Evolutionary conservation across 176 grass and related monocot species (phyloP), one percentile per base, ranked within the genome.

Genomic region (Triticum turgidum): DNA sequence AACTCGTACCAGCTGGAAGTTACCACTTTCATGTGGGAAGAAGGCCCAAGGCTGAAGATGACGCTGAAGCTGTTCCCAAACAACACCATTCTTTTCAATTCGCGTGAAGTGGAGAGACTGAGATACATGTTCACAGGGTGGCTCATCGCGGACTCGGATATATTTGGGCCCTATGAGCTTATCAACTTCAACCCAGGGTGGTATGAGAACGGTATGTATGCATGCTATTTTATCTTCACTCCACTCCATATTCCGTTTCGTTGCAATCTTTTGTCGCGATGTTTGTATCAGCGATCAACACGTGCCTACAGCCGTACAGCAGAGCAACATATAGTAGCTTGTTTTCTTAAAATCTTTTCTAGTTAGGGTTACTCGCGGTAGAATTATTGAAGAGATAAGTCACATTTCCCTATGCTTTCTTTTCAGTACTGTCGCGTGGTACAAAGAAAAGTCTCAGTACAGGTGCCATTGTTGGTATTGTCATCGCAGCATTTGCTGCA

Each of bases 81-180:
- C 56, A 84, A 25, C 35, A 81, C 15, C 14, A 7, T 0, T 13
- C 3, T 37, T 27, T 95, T 95, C 21, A 90, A 69, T 65, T 11
- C n/a, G 64, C 75, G 71, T 51, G 90, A 95, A 52, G 83, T 95
- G 18, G 12, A 17, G 5, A 89, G 88, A 80, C 87, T 95, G n/a
- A 90, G 18, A 89, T 34, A 27, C 44, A 87, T 95, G 90, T 95
- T 95, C 76, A 92, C 90, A 69, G 90, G 86, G 38, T 95, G 93
- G 93, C 14, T 76, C 70, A 95, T 95, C 84, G 7, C 6, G 2
- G 90, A 92, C 54, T 92, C 90, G 78, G 86, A 90, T 54, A 80
- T 95, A 88, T 95, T 92, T 92, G 93, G 93, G 32, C 93, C 93
- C 30, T 95, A 95, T 71, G 93, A 95, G 73, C 93, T 95, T 79